Conservation (phyloP, 179 eudicot genomes). For the Heliamphora pulchella region DNA sequence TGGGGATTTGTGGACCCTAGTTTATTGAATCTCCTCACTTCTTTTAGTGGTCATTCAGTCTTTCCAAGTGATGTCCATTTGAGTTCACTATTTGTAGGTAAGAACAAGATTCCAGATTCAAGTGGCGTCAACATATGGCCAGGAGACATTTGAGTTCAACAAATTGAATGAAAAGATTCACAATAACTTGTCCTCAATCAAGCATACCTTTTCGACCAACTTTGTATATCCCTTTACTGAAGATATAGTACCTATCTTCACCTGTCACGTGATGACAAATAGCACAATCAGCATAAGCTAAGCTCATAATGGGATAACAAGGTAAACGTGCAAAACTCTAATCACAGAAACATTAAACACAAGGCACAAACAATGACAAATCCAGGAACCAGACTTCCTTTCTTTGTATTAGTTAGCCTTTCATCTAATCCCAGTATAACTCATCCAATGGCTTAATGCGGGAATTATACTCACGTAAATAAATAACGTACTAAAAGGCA, state of each 20-base stretch:
- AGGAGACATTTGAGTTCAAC: not conserved
- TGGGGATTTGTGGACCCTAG: not conserved
- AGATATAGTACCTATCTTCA: conserved; percentile 71
- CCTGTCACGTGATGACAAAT: conserved; percentile 35
- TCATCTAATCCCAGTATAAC: not conserved
- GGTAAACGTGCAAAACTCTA: not conserved
- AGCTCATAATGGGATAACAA: not conserved
- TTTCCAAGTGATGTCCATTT: not conserved
- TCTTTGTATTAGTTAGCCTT: not conserved
- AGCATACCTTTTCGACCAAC: conserved; percentile 91
- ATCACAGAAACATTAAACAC: conserved; percentile 1
- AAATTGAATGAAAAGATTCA: not conserved
- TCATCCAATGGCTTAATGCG: too few species aligned
- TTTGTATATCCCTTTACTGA: conserved; percentile 75
- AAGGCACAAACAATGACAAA: not conserved
- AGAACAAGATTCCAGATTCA: not conserved
- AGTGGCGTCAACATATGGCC: not conserved
- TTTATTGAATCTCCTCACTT: not conserved
- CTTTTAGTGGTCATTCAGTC: not conserved
- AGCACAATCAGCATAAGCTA: conserved; percentile 19
- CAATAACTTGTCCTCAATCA: not conserved
- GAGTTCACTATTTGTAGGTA: not conserved
- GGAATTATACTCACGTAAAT: too few species aligned
- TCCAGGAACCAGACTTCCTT: not conserved
- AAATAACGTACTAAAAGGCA: too few species aligned